phyloP scores from a whole-genome alignment of 2,329 filamentous ascomycete species.

The Cercospora janseana region DNA sequence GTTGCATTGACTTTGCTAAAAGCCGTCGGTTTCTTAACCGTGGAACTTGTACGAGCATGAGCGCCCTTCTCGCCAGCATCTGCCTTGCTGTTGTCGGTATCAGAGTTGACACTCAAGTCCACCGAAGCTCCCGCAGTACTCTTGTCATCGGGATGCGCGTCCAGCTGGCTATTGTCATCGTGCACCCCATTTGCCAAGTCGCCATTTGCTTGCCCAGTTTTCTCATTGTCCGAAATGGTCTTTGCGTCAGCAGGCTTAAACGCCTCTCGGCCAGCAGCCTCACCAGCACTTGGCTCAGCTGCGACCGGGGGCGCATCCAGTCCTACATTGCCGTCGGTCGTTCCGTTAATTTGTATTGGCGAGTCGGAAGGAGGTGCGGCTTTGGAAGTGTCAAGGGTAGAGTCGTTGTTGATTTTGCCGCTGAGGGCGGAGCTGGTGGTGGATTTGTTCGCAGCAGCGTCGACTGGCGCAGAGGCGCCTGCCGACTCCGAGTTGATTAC shows the following conservation, averaged over 20 bases:
- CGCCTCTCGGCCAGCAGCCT: constrained; percentile 25
- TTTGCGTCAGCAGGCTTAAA: constrained; percentile 12
- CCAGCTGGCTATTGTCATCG: constrained; percentile 40
- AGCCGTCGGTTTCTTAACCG: constrained; percentile 68
- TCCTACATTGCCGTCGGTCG: constrained; percentile 9
- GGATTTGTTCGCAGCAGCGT: constrained; percentile 59
- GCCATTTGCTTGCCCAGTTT: constrained; percentile 10
- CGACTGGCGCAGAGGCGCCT: constrained; percentile 60
- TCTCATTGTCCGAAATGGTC: constrained; percentile 12
- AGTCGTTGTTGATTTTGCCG: constrained; percentile 34
- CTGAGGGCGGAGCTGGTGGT: constrained; percentile 56
- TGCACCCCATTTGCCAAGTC: constrained; percentile 27
- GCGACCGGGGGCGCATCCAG: constrained; percentile 23
- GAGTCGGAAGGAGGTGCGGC: constrained; percentile 29
- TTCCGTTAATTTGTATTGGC: constrained; percentile 15
- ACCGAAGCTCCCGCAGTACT: constrained; percentile 62
- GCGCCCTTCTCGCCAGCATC: constrained; percentile 54
- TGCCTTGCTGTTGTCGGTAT: constrained; percentile 68
- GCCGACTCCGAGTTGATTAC: constrained; percentile 69
- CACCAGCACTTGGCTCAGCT: constrained; percentile 37
- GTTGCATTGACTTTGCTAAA: constrained; percentile 88
- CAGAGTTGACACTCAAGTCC: constrained; percentile 71
- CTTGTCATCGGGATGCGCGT: constrained; percentile 54
- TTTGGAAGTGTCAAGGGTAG: constrained; percentile 45
- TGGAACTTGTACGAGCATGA: constrained; percentile 56